phyloP scores from a whole-genome alignment of 2,329 filamentous ascomycete species.

The Sarocladium strictum region DNA sequence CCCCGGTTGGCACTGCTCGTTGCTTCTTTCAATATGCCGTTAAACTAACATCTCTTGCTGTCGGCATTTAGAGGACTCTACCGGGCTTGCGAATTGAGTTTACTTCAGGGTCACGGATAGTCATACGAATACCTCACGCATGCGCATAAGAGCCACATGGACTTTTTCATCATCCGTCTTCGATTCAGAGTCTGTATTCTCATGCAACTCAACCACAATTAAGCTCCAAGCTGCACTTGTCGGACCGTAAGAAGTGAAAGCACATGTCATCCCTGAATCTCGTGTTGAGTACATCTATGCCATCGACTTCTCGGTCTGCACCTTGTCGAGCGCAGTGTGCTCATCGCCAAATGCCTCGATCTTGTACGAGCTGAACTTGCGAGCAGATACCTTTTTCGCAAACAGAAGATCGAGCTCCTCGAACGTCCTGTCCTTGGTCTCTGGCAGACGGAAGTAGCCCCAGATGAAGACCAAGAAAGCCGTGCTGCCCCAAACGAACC shows the following conservation, averaged over 20 bases:
- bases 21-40: too few relatives aligned
- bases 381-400: slow-evolving; percentile 13
- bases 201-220: not conserved
- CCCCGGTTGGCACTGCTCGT: too few relatives aligned
- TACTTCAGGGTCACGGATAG: too few relatives aligned
- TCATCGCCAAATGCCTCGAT: slow-evolving; percentile 2
- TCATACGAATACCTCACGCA: too few relatives aligned
- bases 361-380: slow-evolving; percentile 9
- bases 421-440: slow-evolving; percentile 18
- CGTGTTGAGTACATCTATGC: not conserved
- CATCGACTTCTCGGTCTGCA: not conserved
- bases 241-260: not conserved
- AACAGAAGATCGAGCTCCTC: slow-evolving; percentile 20
- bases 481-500: slow-evolving; percentile 12
- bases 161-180: not conserved
- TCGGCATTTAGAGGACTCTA: too few relatives aligned
- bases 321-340: slow-evolving; percentile 1
- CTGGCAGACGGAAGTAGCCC: slow-evolving; percentile 19
- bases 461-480: slow-evolving; percentile 14
- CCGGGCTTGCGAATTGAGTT: too few relatives aligned
- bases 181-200: not conserved
- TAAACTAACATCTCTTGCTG: too few relatives aligned
- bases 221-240: not conserved
- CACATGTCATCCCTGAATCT: not conserved
- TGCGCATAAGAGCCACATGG: not conserved